These are phyloP conservation scores for Heliamphora pulchella DNA, from an alignment of 179 eudicot genomes.

Conservation along the genomic window DNA sequence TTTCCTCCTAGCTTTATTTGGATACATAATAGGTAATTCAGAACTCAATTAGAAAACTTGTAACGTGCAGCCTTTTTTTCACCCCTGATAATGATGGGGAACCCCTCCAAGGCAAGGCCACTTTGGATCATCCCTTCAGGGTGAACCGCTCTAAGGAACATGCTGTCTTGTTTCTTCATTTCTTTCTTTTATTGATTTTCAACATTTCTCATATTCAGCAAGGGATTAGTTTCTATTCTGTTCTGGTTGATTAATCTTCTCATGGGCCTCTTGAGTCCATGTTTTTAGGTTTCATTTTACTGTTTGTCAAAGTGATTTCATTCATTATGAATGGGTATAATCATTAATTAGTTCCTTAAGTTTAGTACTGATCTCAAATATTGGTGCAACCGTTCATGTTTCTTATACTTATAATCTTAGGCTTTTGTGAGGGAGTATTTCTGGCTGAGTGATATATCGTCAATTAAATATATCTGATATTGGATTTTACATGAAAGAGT, in stretches of 20 bases:
- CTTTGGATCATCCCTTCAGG: too few relatives aligned
- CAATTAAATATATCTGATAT: not conserved
- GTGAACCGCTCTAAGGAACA: not conserved
- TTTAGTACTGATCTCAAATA: not conserved
- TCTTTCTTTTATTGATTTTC: not conserved
- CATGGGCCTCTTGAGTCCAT: too few relatives aligned
- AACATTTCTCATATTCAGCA: too few relatives aligned
- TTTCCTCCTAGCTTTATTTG: not conserved
- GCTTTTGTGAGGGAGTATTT: not conserved
- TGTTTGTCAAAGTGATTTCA: too few relatives aligned
- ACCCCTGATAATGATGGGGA: too few relatives aligned
- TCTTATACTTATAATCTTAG: not conserved
- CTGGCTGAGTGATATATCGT: not conserved
- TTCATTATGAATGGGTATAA: not conserved
- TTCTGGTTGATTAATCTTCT: not conserved
- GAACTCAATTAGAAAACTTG: too few relatives aligned
- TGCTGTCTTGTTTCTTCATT: constrained; percentile 1
- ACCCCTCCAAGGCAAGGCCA: too few relatives aligned
- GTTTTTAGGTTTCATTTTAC: too few relatives aligned
- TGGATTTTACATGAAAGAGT: too few relatives aligned
- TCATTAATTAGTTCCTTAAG: not conserved
- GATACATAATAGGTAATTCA: too few relatives aligned
- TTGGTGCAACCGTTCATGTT: not conserved
- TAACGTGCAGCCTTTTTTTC: too few relatives aligned
- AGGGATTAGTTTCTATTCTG: not conserved